Conservation (phyloP, 1,139 yeast species). For the Candida dubliniensis region DNA sequence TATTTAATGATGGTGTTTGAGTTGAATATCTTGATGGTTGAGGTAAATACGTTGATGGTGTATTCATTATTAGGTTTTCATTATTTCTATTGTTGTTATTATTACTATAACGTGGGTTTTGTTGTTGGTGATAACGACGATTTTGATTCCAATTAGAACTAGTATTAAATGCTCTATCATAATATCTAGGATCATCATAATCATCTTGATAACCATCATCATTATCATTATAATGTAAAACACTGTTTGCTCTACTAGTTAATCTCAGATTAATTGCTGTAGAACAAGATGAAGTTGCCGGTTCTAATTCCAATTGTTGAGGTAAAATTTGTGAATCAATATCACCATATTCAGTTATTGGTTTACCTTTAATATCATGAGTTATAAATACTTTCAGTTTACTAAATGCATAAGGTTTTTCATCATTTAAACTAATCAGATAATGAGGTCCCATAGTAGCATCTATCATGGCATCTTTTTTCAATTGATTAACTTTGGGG, state of each 20-base stretch:
- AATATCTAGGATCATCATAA: not conserved
- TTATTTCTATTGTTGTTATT: not conserved
- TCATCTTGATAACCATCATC: not conserved
- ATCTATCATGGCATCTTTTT: constrained; percentile 66
- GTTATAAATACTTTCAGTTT: constrained; percentile 46
- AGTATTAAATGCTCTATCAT: not conserved
- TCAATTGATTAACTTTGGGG: constrained; percentile 54
- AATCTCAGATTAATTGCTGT: constrained; percentile 3
- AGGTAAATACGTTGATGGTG: not conserved
- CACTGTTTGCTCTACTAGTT: constrained; percentile 7
- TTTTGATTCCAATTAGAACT: constrained; percentile 1
- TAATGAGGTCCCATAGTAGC: constrained; percentile 49
- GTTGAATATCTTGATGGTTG: constrained; percentile 1
- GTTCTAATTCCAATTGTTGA: constrained; percentile 2
- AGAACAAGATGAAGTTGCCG: constrained; percentile 1
- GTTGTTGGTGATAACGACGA: not conserved
- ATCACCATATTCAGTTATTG: constrained; percentile 16
- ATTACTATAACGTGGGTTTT: constrained; percentile 1
- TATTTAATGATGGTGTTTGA: constrained; percentile 2
- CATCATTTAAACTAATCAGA: constrained; percentile 31
- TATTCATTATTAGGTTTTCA: not conserved
- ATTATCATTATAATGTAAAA: not conserved
- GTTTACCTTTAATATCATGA: constrained; percentile 47
- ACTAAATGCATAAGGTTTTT: constrained; percentile 30
- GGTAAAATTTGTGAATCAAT: constrained; percentile 9